Percentiles rank a stretch among this genome's conserved stretches.
These are phyloP conservation scores for Solanum acaule DNA, from an alignment of 257 asterid genomes.

Conservation along the genomic window DNA sequence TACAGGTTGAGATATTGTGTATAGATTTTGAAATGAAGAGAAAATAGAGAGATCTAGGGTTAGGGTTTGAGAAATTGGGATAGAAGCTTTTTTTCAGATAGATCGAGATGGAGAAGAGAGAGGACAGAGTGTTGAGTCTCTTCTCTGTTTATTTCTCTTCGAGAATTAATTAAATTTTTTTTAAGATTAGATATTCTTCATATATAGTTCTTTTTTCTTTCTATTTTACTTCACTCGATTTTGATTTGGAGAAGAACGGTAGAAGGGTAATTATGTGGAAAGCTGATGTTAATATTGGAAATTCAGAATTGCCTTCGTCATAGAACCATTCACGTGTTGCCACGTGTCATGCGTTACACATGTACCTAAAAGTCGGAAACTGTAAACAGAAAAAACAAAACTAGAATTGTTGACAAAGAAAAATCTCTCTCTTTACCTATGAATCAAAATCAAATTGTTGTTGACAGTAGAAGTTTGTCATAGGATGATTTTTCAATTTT, in stretches of 20 bases:
- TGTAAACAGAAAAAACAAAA: neutral
- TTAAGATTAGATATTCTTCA: neutral
- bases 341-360: neutral
- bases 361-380: neutral
- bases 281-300: neutral
- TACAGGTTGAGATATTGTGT: neutral
- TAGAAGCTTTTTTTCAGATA: neutral
- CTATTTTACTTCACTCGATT: neutral
- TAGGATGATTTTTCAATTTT: neutral
- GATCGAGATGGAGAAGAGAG: neutral
- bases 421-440: neutral
- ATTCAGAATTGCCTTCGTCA: neutral
- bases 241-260: neutral
- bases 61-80: slow-evolving; percentile 8
- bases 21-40: neutral
- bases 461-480: neutral
- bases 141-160: neutral
- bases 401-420: neutral
- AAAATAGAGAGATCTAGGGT: slow-evolving; percentile 1
- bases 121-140: neutral
- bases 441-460: neutral
- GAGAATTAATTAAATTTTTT: neutral
- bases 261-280: neutral
- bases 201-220: neutral
- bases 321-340: neutral